phyloP scores from a whole-genome alignment of 805 yeast genomes.

The Saccharomycopsis olivae region DNA sequence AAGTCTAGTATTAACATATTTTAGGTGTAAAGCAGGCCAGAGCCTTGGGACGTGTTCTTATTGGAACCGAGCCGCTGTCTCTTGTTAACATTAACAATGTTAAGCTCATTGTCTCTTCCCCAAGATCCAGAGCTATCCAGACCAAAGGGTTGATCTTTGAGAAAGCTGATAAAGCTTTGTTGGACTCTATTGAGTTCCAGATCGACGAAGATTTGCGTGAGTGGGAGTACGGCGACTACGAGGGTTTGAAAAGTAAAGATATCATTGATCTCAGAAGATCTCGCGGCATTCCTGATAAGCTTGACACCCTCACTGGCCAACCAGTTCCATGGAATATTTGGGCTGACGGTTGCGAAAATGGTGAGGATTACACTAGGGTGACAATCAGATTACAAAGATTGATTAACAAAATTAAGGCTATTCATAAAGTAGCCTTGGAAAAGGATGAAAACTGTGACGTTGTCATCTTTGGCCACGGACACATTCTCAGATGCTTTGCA shows the following conservation, averaged over 20 bases:
- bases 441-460: constrained; percentile 54
- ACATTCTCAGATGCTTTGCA: constrained; percentile 79
- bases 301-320: constrained; percentile 12
- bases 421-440: constrained; percentile 47
- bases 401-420: constrained; percentile 49
- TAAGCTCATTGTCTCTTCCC: constrained; percentile 64
- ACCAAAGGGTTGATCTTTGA: constrained; percentile 60
- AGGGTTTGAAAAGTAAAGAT: constrained; percentile 64
- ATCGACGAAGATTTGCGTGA: constrained; percentile 70
- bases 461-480: constrained; percentile 87
- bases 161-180: constrained; percentile 33
- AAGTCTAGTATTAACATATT: too few relatives aligned
- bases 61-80: constrained; percentile 41
- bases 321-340: constrained; percentile 63
- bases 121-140: constrained; percentile 67
- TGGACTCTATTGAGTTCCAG: constrained; percentile 32
- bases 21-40: constrained; percentile 58
- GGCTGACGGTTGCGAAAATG: constrained; percentile 89
- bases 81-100: constrained; percentile 55
- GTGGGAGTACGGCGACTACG: constrained; percentile 97
- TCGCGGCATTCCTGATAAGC: constrained; percentile 39
- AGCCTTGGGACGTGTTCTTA: constrained; percentile 60
- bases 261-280: constrained; percentile 48
- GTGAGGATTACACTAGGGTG: constrained; percentile 62
- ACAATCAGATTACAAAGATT: constrained; percentile 61